Evolutionary conservation across 768 basidiomycete genomes (phyloP).

Genomic region (Lepiota venenata): DNA sequence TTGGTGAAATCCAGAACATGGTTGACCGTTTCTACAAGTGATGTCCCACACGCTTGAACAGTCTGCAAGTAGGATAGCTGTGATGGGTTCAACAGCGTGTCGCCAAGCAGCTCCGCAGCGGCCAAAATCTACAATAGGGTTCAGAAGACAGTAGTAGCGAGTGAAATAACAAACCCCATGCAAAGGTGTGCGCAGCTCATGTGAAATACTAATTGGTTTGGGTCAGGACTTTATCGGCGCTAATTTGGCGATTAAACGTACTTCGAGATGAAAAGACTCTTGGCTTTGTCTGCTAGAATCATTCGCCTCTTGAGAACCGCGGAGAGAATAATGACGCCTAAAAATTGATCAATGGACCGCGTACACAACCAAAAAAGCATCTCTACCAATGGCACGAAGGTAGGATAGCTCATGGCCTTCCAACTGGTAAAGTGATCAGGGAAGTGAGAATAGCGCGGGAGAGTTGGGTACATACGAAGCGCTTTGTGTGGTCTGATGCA

Average conservation of each 20-base stretch:
- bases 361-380: background rate
- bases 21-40: constrained; percentile 93
- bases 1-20: constrained; percentile 97
- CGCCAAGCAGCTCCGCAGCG: constrained; percentile 86
- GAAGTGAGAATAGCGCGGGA: constrained; percentile 7
- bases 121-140: constrained; percentile 64
- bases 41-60: constrained; percentile 93
- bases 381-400: constrained; percentile 78
- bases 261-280: constrained; percentile 92
- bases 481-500: constrained; percentile 72
- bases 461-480: constrained; percentile 54
- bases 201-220: constrained; percentile 63
- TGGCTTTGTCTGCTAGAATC: constrained; percentile 93
- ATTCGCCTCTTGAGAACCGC: constrained; percentile 90
- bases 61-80: constrained; percentile 90
- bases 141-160: background rate
- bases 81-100: constrained; percentile 76
- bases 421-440: constrained; percentile 41
- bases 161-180: constrained; percentile 59
- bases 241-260: constrained; percentile 26
- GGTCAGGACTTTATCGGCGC: background rate
- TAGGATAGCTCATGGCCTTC: constrained; percentile 92
- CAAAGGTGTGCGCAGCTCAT: constrained; percentile 86
- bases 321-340: constrained; percentile 88
- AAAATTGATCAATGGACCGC: constrained; percentile 7